Percentiles rank a stretch among this genome's conserved stretches.
Evolutionary conservation across 1,284 basidiomycete genomes (phyloP).

Genomic region (Tilletia walkeri): DNA sequence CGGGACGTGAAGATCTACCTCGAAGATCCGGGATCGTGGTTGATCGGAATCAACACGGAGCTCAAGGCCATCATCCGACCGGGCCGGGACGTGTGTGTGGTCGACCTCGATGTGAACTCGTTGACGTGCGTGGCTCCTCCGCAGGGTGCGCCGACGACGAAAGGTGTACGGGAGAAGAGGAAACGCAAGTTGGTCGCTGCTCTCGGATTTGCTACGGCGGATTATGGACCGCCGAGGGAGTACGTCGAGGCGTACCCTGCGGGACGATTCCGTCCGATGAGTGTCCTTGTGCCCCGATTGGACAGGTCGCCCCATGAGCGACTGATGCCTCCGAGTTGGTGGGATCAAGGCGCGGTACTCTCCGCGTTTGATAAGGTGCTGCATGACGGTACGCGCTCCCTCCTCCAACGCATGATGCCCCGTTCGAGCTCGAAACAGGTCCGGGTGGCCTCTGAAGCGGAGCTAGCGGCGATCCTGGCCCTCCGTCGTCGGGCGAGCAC

Average conservation of each 20-base stretch:
- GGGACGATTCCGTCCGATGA: slow-evolving; percentile 62
- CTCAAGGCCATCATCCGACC: slow-evolving; percentile 72
- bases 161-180: slow-evolving; percentile 79
- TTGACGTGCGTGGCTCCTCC: slow-evolving; percentile 77
- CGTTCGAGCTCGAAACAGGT: slow-evolving; percentile 30
- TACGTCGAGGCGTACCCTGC: slow-evolving; percentile 94
- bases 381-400: slow-evolving; percentile 39
- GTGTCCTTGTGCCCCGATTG: slow-evolving; percentile 73
- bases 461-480: slow-evolving; percentile 41
- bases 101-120: slow-evolving; percentile 91
- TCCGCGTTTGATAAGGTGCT: slow-evolving; percentile 79
- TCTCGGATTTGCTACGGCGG: slow-evolving; percentile 37
- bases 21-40: slow-evolving; percentile 74
- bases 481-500: slow-evolving; percentile 72
- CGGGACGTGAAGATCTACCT: slow-evolving; percentile 81
- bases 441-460: slow-evolving; percentile 37
- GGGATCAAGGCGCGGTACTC: slow-evolving; percentile 82
- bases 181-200: slow-evolving; percentile 65
- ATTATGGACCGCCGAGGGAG: slow-evolving; percentile 61
- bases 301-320: slow-evolving; percentile 77
- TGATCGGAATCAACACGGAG: slow-evolving; percentile 84
- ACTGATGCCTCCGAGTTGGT: slow-evolving; percentile 84
- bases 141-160: slow-evolving; percentile 72
- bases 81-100: slow-evolving; percentile 75
- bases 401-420: slow-evolving; percentile 41